Conservation (phyloP, 371 early-diverging fungal species). For the Syncephalastrum monosporum region DNA sequence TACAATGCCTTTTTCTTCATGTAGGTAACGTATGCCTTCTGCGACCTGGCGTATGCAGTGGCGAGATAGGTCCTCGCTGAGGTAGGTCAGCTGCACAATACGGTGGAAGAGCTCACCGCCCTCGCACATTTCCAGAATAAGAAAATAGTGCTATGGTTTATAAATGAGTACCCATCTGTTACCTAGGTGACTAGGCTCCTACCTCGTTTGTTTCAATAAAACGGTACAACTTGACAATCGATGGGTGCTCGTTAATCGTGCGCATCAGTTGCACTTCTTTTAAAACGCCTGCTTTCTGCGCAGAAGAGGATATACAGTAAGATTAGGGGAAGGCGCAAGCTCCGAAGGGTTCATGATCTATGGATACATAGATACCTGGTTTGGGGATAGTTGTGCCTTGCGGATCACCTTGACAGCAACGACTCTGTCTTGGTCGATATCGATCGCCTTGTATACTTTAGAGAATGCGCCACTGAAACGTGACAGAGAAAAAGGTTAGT, state of each 20-base stretch:
- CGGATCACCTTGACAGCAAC: slow-evolving; percentile 80
- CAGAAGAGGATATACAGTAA: neutral
- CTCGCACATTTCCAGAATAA: slow-evolving; percentile 80
- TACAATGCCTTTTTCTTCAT: slow-evolving; percentile 83
- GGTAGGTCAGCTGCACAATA: slow-evolving; percentile 77
- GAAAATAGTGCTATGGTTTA: slow-evolving; percentile 54
- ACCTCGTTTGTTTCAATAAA: slow-evolving; percentile 69
- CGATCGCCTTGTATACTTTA: slow-evolving; percentile 70
- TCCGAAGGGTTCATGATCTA: too few species aligned
- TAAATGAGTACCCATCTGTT: slow-evolving; percentile 1
- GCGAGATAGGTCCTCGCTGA: slow-evolving; percentile 75
- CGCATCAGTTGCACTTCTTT: slow-evolving; percentile 89
- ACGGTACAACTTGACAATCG: slow-evolving; percentile 74
- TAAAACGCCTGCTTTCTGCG: slow-evolving; percentile 72
- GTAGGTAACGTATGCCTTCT: slow-evolving; percentile 84
- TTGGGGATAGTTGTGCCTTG: slow-evolving; percentile 41
- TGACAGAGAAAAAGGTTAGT: slow-evolving; percentile 9
- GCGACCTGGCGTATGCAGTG: slow-evolving; percentile 90
- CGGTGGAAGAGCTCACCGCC: slow-evolving; percentile 90
- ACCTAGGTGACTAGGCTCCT: neutral
- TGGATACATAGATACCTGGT: slow-evolving; percentile 11
- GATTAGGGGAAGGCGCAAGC: too few species aligned
- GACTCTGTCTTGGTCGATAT: slow-evolving; percentile 43
- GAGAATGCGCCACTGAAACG: slow-evolving; percentile 73
- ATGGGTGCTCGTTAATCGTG: slow-evolving; percentile 68